phyloP scores from a whole-genome alignment of 257 asterid species.

The Haberlea rhodopensis region DNA sequence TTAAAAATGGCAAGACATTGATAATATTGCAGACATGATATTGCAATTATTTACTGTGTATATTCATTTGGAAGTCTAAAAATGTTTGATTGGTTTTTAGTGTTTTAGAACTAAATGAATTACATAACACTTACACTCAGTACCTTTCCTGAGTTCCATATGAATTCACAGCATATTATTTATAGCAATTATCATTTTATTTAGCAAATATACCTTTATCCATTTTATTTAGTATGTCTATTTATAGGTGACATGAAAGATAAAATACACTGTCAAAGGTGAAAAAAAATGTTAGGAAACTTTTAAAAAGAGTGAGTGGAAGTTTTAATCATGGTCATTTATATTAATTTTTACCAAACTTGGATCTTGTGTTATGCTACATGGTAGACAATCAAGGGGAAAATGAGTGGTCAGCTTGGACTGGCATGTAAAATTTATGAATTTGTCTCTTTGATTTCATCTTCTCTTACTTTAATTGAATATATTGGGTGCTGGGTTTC shows the following conservation, averaged over 20 bases:
- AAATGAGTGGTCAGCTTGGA: conserved; percentile 2
- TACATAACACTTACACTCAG: background rate
- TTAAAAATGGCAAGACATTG: background rate
- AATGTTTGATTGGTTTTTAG: too few species aligned
- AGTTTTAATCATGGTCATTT: background rate
- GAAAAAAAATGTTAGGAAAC: background rate
- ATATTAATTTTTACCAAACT: background rate
- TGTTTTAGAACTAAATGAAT: background rate
- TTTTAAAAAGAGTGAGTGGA: background rate
- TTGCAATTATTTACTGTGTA: background rate
- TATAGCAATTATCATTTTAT: too few species aligned
- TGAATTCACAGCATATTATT: background rate
- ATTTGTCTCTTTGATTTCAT: conserved; percentile 7
- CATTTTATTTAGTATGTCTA: too few species aligned
- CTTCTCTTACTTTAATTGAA: background rate
- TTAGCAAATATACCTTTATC: background rate
- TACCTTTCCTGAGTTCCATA: background rate
- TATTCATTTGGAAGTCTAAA: background rate
- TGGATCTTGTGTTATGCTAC: background rate
- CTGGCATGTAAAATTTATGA: background rate
- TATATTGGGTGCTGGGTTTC: background rate
- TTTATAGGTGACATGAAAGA: background rate
- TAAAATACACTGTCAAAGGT: background rate
- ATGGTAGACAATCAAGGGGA: background rate
- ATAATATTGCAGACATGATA: background rate